Evolutionary conservation across 148 eudicot species (phyloP).

Genomic region (Heliamphora exappendiculata): DNA sequence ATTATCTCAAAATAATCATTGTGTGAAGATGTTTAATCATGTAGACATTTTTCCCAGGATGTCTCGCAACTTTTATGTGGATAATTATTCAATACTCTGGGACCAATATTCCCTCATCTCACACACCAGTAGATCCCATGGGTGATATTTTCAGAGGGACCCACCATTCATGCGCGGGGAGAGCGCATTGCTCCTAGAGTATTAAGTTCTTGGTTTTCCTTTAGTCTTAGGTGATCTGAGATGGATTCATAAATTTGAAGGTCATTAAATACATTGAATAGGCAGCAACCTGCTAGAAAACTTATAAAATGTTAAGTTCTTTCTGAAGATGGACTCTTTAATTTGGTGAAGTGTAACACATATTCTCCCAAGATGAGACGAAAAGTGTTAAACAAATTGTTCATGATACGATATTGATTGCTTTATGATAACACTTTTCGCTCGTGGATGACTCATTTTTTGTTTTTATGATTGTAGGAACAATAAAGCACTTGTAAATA

Average conservation of each 20-base stretch:
- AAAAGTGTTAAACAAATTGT: background rate
- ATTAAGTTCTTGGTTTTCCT: background rate
- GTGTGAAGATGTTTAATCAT: background rate
- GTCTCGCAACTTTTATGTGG: background rate
- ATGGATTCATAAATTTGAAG: background rate
- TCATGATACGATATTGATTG: background rate
- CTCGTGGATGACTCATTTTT: background rate
- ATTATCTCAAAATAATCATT: background rate
- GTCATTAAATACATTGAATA: background rate
- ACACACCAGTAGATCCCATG: no score
- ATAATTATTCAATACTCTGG: no score
- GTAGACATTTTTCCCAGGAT: background rate
- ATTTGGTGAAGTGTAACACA: background rate
- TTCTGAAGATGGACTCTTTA: background rate
- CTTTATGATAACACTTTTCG: background rate
- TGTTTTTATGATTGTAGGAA: conserved; percentile 30
- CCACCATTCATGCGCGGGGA: no score
- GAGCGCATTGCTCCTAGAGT: background rate
- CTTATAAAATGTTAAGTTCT: background rate
- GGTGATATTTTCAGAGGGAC: no score
- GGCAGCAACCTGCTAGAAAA: background rate
- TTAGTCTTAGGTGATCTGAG: background rate
- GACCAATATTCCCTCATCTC: no score
- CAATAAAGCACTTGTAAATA: conserved; percentile 41
- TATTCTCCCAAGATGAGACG: background rate